Base-by-base conservation (phyloP, 1,284 basidiomycete genomes). In the Trametes pubescens region DNA sequence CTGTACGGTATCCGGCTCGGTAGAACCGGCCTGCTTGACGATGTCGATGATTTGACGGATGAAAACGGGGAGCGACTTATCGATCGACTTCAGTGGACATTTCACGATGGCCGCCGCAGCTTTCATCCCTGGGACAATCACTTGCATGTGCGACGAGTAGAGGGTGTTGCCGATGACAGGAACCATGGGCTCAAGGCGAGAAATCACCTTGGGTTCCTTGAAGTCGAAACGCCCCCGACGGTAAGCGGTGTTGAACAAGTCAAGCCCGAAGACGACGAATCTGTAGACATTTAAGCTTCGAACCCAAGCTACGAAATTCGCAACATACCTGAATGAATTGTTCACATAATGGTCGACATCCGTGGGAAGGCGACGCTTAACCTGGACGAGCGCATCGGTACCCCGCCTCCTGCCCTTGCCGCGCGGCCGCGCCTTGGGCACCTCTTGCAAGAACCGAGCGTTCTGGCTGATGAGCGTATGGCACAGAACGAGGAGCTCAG, bases 381-480 rank as follows among this genome's bases (percentile, higher is more conserved):
- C 82, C 74, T 96, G 91, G 1, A 97, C 92, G 51, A 91, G 86
- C 43, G 85, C 88, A 68, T 92, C 86, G 40, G 85, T 82, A 62
- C 85, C 89, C 16, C 69, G 72, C 58, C 74, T 73, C 62, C 72
- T 83, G 16, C 73, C 70, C 57, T 74, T 71, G 62, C 74, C 83
- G 35, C 75, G 49, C 24, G 59, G 76, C 62, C 70, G 71, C 62
- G 77, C 82, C 65, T 77, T 76, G 22, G 84, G 79, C 4, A 76
- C 78, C 61, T 90, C 83, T 69, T 88, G 86, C 38, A 93, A 80
- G 77, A 97, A 98, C 51, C 86, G 84, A 52, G 95, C 91, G 74
- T 98, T 98, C 72, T 96, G 94, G 65, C 86, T 94, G 77, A 99
- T 90, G 38, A 99, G 84, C 0, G 94, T 94, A 73, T 96, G 91